Evolutionary conservation across 257 asterid species (phyloP), one percentile per base, ranked within the genome.

Genomic region (Scutellaria baicalensis): DNA sequence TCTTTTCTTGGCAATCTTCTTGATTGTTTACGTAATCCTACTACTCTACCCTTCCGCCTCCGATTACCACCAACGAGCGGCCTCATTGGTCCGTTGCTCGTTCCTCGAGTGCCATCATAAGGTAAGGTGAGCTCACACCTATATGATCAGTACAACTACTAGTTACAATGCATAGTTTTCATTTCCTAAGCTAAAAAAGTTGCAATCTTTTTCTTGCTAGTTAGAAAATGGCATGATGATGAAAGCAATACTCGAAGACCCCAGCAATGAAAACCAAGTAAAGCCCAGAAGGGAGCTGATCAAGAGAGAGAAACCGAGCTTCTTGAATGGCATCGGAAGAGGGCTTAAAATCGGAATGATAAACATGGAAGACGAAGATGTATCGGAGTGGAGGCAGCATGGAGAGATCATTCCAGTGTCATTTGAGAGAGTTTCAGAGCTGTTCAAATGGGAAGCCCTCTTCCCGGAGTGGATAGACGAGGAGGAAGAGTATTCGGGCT

Each of bases 391-490:
- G 99, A 63, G 72, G 0, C 40, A 17, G 0, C 69, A 77, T 3
- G 95, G 91, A 4, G 71, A 79, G 2, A 51, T 69, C 0, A n/a
- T 65, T 5, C 86, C 78, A 0, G 54, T 91, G 2, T 6, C 62
- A 0, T 87, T 89, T 16, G 83, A 87, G 8, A 63, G 38, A 57
- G 96, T 86, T 0, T 86, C 96, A 0, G 70, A 77, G 18, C 38
- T 79, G 8, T 84, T 93, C 0, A 82, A 86, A 64, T 93, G 99
- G 99, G 81, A 87, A 60, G 83, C 83, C 40, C 48, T 91, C 27
- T 93, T 89, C 66, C 99, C 97, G 9, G 99, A 89, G 45, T 93
- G 99, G 99, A 91, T 93, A 60, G 97, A 93, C 45, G 99, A 93
- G 64, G 99, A 93, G 45, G 97, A 93, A 64, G 97, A 93, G 69